Evolutionary conservation across 23 red algal genomes (phyloP), one percentile per base, ranked within the genome.

Genomic region (Chondrus crispus): DNA sequence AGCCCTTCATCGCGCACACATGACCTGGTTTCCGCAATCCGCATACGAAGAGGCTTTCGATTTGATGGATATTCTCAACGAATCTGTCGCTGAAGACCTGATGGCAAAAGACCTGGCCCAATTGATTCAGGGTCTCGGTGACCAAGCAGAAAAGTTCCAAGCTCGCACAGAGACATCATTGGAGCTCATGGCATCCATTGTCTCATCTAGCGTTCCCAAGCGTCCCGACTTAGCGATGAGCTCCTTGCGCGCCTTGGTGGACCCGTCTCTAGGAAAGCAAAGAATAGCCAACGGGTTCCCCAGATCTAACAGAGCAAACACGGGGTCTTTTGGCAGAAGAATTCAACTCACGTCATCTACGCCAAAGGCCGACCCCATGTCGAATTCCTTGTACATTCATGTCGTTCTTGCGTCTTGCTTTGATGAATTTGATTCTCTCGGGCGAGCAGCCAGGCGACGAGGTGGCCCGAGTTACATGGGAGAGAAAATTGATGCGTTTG

Each of bases 391-490:
- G 30, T 92, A 91, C 79, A 20, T 96, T 24, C 94, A 96, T 70
- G 88, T 96, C 37, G 73, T 92, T 10, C 47, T 96, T 5, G 58
- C 88, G 53, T 92, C 87, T 68, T 96, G 94, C 46, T 96, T 96
- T 81, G 94, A 96, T 49, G 44, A 62, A 37, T 96, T 91, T 53
- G 89, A 93, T 60, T 58, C 80, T 8, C 82, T 96, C 32, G 76
- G 41, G 39, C 30, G 42, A 46, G 71, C 72, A 3, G 77, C 88
- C 3, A 92, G 55, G 42, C 70, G 71, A 45, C 66, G 75, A 29
- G 68, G 66, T 35, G 92, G 92, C 7, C 89, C 85, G 28, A 73
- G 57, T 49, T 82, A 80, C 24, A 91, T 85, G 87, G 82, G 80
- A 8, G 87, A 95, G 85, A 81, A 88, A 68, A 82, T 91, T 33